Evolutionary conservation across 257 asterid genomes (phyloP), one percentile per base, ranked within the genome.

Genomic region (Cynanchum wilfordii): DNA sequence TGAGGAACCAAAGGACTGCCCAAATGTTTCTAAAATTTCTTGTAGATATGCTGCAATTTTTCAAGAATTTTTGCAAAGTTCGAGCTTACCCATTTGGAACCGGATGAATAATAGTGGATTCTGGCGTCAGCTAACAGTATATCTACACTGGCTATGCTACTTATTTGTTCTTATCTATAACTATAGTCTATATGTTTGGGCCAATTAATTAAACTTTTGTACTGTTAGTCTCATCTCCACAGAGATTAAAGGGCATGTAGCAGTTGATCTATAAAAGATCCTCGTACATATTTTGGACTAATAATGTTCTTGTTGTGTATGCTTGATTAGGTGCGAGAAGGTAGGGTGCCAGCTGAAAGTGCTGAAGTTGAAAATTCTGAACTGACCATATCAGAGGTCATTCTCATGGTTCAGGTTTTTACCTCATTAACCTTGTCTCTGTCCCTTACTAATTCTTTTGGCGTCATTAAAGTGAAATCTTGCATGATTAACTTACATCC

Each of bases 111-210:
- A 91, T 87, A 66, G 84, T 38, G 99, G 99, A 75, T 92, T 95
- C 86, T 95, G 99, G 99, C 98, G 98, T 68, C 99, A 95, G 75
- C 91, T 95, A 66, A 95, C 99, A 17, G 98, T 93, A 83, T 68
- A 78, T 79, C 65, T 56, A 44, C 36, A 6, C 66, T 67, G 62
- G 62, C 75, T 69, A 11, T 36, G 68, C 72, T 52, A 62, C 69
- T 8, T 36, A 36, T 66, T 71, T 36, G 2, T 25, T 29, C 22
- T 45, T 30, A 10, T 22, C 10, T 51, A 16, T 60, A 16, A 47
- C 33, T 47, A 36, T n/a, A 40, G 58, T 54, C 58, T 15, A 60
- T 25, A 62, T 19, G 20, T 1, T 25, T 22, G 7, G 24, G 15
- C 20, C 17, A 55, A 10, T 42, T 40, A 52, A 13, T 65, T 69